Percentiles rank a stretch among this genome's conserved stretches.
Evolutionary conservation across 2,329 filamentous ascomycete species (phyloP).

Genomic region (Microdochium nivale): DNA sequence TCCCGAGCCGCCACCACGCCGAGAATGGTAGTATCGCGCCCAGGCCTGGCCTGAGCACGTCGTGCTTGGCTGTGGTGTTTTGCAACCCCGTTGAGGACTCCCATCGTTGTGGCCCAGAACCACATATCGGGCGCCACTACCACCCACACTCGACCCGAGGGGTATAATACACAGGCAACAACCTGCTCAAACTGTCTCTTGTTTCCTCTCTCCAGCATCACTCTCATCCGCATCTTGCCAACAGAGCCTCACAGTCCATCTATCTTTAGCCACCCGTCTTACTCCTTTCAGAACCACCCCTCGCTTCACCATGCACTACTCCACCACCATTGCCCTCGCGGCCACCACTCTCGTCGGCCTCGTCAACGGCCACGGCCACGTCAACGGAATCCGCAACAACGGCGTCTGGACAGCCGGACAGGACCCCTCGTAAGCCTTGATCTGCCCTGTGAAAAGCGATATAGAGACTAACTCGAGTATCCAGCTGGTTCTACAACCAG

Average conservation of each 20-base stretch:
- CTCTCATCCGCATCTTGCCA: neutral
- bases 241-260: neutral
- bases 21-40: too few relatives aligned
- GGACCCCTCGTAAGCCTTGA: neutral
- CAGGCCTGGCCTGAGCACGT: neutral
- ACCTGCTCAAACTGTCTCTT: neutral
- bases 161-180: neutral
- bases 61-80: neutral
- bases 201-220: neutral
- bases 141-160: neutral
- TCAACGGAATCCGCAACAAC: neutral
- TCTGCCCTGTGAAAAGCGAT: neutral
- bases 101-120: neutral
- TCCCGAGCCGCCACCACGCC: too few relatives aligned
- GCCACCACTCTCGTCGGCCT: neutral
- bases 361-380: neutral
- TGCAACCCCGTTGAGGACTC: neutral
- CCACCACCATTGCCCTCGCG: neutral
- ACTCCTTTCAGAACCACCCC: neutral
- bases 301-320: neutral
- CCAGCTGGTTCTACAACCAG: neutral
- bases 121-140: neutral
- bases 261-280: neutral
- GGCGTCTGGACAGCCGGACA: neutral
- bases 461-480: neutral